Conservation (phyloP, 2,329 filamentous ascomycete genomes). For the Aureobasidium vineae region DNA sequence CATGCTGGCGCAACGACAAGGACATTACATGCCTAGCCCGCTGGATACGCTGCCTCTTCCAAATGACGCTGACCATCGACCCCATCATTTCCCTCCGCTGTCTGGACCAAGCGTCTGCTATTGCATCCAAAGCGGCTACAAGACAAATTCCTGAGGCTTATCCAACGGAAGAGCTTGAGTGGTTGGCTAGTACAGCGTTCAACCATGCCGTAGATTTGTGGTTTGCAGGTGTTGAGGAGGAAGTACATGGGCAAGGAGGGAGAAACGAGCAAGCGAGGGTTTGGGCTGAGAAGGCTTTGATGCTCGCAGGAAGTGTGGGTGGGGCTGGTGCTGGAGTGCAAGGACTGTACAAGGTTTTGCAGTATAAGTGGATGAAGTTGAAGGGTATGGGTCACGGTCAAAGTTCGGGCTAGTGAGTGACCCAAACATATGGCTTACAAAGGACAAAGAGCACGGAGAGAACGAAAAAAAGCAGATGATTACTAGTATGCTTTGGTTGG, state of each 20-base stretch:
- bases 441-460: neutral
- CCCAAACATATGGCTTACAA: neutral
- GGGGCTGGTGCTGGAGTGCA: constrained; percentile 49
- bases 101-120: constrained; percentile 60
- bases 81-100: constrained; percentile 48
- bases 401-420: neutral
- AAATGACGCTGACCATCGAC: constrained; percentile 44
- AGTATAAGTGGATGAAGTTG: constrained; percentile 36
- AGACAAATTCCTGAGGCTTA: constrained; percentile 45
- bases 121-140: constrained; percentile 46
- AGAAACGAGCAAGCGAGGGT: constrained; percentile 32
- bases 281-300: constrained; percentile 65
- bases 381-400: constrained; percentile 2
- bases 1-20: constrained; percentile 56
- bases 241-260: neutral
- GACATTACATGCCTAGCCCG: constrained; percentile 63
- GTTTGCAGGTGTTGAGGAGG: constrained; percentile 51
- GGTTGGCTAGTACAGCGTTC: constrained; percentile 68
- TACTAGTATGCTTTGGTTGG: neutral
- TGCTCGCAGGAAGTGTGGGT: constrained; percentile 56
- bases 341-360: constrained; percentile 40
- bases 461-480: neutral
- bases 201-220: constrained; percentile 70
- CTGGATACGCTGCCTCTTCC: constrained; percentile 60
- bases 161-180: constrained; percentile 68